phyloP scores from a whole-genome alignment of 108 stramenopile species.

The Chaetoceros tenuissimus region DNA sequence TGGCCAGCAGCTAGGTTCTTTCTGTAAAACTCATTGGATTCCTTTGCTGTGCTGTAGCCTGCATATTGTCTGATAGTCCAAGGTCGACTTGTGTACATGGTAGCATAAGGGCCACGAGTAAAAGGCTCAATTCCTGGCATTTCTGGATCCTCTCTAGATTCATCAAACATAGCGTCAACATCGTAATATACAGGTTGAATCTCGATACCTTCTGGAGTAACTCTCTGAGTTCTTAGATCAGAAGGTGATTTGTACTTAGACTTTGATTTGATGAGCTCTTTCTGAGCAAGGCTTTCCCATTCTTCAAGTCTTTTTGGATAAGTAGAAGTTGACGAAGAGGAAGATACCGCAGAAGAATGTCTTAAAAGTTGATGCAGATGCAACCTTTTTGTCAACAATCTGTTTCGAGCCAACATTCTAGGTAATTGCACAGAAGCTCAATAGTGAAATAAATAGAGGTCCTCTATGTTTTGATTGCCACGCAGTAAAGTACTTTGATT shows the following conservation, averaged over 20 bases:
- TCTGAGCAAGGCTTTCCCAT: constrained; percentile 60
- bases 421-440: too few species aligned
- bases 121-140: constrained; percentile 92
- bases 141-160: constrained; percentile 55
- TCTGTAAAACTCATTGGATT: constrained; percentile 89
- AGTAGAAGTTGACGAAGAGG: constrained; percentile 7
- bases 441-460: too few species aligned
- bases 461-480: too few species aligned
- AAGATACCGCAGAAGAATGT: constrained; percentile 1
- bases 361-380: constrained; percentile 23
- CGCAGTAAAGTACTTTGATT: too few species aligned
- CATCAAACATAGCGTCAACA: constrained; percentile 31
- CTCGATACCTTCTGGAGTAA: constrained; percentile 80
- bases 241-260: constrained; percentile 32
- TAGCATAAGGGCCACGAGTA: constrained; percentile 97
- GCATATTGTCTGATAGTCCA: constrained; percentile 92
- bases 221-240: constrained; percentile 44
- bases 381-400: too few species aligned
- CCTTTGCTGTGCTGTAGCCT: constrained; percentile 96
- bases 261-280: constrained; percentile 52
- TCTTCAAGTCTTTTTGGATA: constrained; percentile 25
- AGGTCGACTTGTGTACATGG: constrained; percentile 91
- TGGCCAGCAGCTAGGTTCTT: constrained; percentile 91
- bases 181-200: constrained; percentile 94
- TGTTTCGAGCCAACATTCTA: too few species aligned